Percentiles rank a stretch among this genome's conserved stretches.
Conservation (phyloP, 2,329 filamentous ascomycete species). For the Alternaria longipes region DNA sequence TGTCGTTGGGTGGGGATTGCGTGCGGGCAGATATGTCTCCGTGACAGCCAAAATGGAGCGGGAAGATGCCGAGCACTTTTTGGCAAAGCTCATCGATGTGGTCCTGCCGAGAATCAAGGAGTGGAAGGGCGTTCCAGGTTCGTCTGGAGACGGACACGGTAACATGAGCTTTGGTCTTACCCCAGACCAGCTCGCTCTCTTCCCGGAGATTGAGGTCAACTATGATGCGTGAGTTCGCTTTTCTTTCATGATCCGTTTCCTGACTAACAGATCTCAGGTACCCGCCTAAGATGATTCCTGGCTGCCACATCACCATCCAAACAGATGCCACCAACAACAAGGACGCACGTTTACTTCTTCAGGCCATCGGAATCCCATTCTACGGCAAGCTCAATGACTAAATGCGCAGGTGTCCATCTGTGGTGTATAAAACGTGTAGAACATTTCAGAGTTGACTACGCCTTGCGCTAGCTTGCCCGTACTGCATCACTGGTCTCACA, state of each 20-base stretch:
- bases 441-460: constrained; percentile 10
- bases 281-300: constrained; percentile 79
- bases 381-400: constrained; percentile 71
- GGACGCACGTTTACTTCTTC: constrained; percentile 80
- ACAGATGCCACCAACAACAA: constrained; percentile 86
- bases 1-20: constrained; percentile 79
- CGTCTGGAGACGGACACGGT: constrained; percentile 84
- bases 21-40: constrained; percentile 74
- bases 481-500: background rate
- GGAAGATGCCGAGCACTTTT: constrained; percentile 86
- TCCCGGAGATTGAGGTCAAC: constrained; percentile 94
- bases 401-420: background rate
- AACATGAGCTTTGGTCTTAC: constrained; percentile 86
- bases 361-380: constrained; percentile 80
- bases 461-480: background rate
- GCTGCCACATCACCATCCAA: constrained; percentile 82
- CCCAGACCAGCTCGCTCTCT: constrained; percentile 78
- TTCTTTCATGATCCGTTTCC: background rate
- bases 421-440: constrained; percentile 31
- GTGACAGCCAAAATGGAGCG: constrained; percentile 81
- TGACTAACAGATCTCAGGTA: constrained; percentile 57
- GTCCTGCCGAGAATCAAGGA: constrained; percentile 97
- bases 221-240: constrained; percentile 78
- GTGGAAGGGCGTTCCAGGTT: constrained; percentile 81
- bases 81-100: constrained; percentile 88